Base-by-base conservation (phyloP, 495 filamentous ascomycete genomes). In the Mycothermus thermophilus region DNA sequence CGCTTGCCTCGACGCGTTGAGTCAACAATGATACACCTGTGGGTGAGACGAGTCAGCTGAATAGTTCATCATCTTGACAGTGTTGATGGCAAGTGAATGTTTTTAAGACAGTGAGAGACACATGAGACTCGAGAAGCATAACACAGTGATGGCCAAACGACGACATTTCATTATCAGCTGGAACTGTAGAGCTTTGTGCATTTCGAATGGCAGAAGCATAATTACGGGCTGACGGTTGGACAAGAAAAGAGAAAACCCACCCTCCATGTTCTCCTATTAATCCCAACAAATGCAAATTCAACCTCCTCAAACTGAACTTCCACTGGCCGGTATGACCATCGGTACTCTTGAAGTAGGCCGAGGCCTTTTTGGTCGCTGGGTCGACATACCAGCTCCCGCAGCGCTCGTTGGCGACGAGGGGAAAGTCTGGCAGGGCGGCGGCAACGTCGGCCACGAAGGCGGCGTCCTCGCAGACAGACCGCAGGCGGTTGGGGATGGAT, bases 341-440 rank as follows among this genome's bases (percentile, higher is more conserved):
- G 18, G 90, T 97, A 60, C 83, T 92, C 66, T 97, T 97, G 60
- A 95, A 97, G 59, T 96, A 96, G 5, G 72, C 83, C 32, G 80
- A 81, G 11, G 69, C 81, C 1, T 57, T 58, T 50, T 86, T 86
- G 8, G 38, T 43, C 13, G 54, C 53, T 0, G 82, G 79, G 19
- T 73, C 62, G 24, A 95, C 80, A 55, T 97, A 97, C 90, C 90
- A 97, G 51, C 83, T 86, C 1, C 90, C 90, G 49, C 87, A 94
- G 32, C 90, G 67, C 54, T 94, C 83, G 47, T 97, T 97, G 15
- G 86, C 81, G 15, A 97, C 63, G n/a, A 95, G 58, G 0, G 88
- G 87, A n/a, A 90, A 63, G 14, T 48, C 46, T 6, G 6, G 6
- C 32, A 72, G 63, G 9, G 59, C 55, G 21, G 44, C 46, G 3